Evolutionary conservation across 2,329 filamentous ascomycete genomes (phyloP), one percentile per base, ranked within the genome.

Genomic region (Trichoderma afroharzianum): DNA sequence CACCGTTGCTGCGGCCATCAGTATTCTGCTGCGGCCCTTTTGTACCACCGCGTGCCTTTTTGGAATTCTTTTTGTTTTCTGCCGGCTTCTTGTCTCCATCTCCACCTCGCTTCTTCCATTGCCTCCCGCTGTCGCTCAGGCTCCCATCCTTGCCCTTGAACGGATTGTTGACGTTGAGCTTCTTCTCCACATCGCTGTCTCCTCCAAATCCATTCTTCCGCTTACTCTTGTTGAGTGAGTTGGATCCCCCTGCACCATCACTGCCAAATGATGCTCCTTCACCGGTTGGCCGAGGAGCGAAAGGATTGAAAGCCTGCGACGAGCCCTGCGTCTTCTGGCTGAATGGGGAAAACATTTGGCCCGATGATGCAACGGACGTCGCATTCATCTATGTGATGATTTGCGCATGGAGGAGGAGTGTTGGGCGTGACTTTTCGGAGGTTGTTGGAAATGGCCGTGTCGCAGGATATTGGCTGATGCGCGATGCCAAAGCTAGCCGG

Each of bases 301-400:
- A 82, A 24, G 80, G 80, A 73, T 81, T 82, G 72, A 76, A 75
- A 71, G 77, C 78, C 72, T 79, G 76, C 77, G 80, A 77, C 74
- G 78, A 76, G 75, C 76, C 78, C 74, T 77, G 76, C 78, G 80
- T 78, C 76, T 79, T 76, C 75, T 80, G 79, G 74, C 78, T 77
- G 72, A 81, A 78, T 69, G 79, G 74, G 72, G 81, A 80, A 78
- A 80, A 80, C 81, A 83, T 83, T 76, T 79, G 77, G 76, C 74
- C 78, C 76, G 80, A 81, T 79, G 80, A 80, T 81, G 81, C 81
- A 81, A 82, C 80, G 72, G 73, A 73, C 75, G 81, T 82, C 80
- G 81, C 81, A 80, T 76, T 79, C 81, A 82, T 77, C 80, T 76
- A 75, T 71, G 73, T 70, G 74, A 72, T 77, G 73, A 77, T 77